Evolutionary conservation across 768 basidiomycete genomes (phyloP), one percentile per base, ranked within the genome.

Genomic region (Tubosaeta sp.): DNA sequence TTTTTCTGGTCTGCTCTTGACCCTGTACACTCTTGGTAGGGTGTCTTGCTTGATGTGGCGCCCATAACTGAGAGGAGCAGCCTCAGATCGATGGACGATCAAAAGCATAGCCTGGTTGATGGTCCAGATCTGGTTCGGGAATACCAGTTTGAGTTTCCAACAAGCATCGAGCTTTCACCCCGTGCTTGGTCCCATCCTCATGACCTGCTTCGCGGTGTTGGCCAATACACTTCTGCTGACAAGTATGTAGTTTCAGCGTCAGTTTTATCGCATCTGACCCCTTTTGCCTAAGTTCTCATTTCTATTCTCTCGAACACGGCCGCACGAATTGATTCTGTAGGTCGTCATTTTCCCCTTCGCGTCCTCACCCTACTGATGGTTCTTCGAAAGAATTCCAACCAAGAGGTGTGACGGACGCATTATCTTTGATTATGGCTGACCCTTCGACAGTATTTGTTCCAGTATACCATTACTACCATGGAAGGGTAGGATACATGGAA

Each of bases 271-370:
- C 43, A 44, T 47, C 33, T 56, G 26, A 60, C 25, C 2, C 9
- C 13, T 44, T 17, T 7, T 6, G 3, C 11, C 4, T 19, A 2
- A 49, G 74, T 95, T 63, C 76, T 95, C 43, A 94, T 95, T 54
- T 94, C 91, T 8, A 90, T 95, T 43, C 71, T 97, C 31, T 93
- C 92, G 5, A 94, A 94, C 65, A 93, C 91, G 0, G 92, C 91
- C 53, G 88, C 89, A 3, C 74, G 80, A 46, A 93, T 80, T 53
- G 87, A 86, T 67, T 78, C 75, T 14, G 81, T 81, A 51, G 48
- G 79, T 66, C 29, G 1, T 13, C 39, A 12, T 12, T 39, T 42
- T 47, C 33, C 42, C 31, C 37, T 51, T 26, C 27, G 31, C 3
- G 4, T 26, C 4, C 22, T 12, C 9, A 29, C 31, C 29, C 32